A percentile compares a stretch with the other conserved stretches of the same genome.
These are phyloP conservation scores for Saccharomycopsis sp. DNA, from an alignment of 805 yeast species.

Conservation along the genomic window DNA sequence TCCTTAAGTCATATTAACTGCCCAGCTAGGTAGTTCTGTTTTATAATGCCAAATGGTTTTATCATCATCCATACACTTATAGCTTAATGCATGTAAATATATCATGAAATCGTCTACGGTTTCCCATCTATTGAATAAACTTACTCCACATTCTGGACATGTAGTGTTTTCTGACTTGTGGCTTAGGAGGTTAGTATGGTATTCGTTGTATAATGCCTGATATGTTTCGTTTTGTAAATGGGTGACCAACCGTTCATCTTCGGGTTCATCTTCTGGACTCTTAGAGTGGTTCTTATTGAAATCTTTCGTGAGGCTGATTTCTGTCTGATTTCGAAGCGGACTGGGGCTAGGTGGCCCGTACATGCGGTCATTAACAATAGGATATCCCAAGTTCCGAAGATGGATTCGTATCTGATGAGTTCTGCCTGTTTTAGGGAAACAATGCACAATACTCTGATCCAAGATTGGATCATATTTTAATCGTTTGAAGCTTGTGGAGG, in stretches of 20 bases:
- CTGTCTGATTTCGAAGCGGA: constrained; percentile 7
- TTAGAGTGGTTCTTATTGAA: background rate
- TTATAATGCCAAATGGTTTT: constrained; percentile 31
- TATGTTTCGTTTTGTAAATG: background rate
- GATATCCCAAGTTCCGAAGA: constrained; percentile 79
- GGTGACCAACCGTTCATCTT: background rate
- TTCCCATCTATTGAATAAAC: constrained; percentile 27
- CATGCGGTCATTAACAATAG: constrained; percentile 89
- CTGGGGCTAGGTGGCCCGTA: constrained; percentile 31
- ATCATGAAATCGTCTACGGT: constrained; percentile 30
- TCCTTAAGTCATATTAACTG: constrained; percentile 17
- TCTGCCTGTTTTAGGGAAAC: constrained; percentile 86
- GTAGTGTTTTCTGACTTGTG: constrained; percentile 8
- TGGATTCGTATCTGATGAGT: constrained; percentile 96
- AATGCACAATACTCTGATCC: constrained; percentile 59
- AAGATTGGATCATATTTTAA: constrained; percentile 62
- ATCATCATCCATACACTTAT: constrained; percentile 23
- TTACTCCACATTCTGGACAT: constrained; percentile 33
- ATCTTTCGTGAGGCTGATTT: constrained; percentile 3
- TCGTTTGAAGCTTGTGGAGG: constrained; percentile 63
- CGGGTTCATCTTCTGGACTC: background rate
- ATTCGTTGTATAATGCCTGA: constrained; percentile 1
- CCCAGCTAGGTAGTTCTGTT: constrained; percentile 45
- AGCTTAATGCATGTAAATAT: constrained; percentile 44
- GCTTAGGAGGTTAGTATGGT: background rate